Evolutionary conservation across 192 early-diverging fungal genomes (phyloP).

Genomic region (Entomortierella chlamydospora): DNA sequence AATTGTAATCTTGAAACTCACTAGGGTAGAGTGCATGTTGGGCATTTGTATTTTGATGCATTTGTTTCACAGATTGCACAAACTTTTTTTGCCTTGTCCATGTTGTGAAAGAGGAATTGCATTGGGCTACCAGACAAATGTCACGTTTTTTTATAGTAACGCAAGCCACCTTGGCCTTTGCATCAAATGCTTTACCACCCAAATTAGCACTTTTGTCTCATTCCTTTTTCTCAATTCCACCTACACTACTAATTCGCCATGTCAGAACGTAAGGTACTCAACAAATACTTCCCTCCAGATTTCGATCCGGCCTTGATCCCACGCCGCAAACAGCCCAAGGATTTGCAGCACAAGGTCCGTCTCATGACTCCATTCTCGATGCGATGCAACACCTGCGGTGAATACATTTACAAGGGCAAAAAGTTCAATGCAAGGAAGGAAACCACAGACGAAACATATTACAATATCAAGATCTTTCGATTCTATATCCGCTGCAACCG

Average conservation of each 20-base stretch:
- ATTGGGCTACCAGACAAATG: not conserved
- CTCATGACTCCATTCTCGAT: slow-evolving; percentile 99
- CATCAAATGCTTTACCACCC: not conserved
- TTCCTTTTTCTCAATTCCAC: too few relatives aligned
- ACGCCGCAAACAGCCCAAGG: slow-evolving; percentile 81
- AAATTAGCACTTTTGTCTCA: too few relatives aligned
- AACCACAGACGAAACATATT: slow-evolving; percentile 79
- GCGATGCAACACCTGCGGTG: slow-evolving; percentile 95
- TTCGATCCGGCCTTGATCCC: slow-evolving; percentile 96
- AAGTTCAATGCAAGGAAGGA: slow-evolving; percentile 99
- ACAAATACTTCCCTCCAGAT: slow-evolving; percentile 97
- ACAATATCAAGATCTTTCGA: slow-evolving; percentile 78
- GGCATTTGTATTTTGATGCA: slow-evolving; percentile 50
- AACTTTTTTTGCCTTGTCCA: slow-evolving; percentile 53
- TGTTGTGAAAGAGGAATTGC: not conserved
- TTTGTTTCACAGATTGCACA: slow-evolving; percentile 43
- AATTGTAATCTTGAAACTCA: slow-evolving; percentile 6
- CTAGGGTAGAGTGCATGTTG: slow-evolving; percentile 47
- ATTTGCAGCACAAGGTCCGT: slow-evolving; percentile 94
- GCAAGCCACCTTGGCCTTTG: not conserved
- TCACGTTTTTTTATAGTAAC: not conserved
- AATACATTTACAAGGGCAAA: slow-evolving; percentile 97
- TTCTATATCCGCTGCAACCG: slow-evolving; percentile 90
- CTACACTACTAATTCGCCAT: slow-evolving; percentile 8
- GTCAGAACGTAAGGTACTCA: slow-evolving; percentile 85